phyloP scores from a whole-genome alignment of 2,329 filamentous ascomycete species.

The Penicillium freii region DNA sequence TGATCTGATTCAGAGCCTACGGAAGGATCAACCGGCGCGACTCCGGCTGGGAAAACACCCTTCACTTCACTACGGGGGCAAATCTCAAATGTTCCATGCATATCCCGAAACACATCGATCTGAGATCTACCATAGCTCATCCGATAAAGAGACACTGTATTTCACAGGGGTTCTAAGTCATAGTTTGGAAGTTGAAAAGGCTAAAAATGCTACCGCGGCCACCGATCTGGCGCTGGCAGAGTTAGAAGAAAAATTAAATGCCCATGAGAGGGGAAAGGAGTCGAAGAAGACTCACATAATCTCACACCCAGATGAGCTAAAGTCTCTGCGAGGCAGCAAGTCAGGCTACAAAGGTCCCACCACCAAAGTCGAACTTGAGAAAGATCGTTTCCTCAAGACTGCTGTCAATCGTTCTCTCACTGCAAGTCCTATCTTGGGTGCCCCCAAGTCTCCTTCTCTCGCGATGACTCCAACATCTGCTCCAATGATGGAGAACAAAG shows the following conservation, averaged over 20 bases:
- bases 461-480: slow-evolving; percentile 46
- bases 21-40: slow-evolving; percentile 44
- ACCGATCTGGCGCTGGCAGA: slow-evolving; percentile 60
- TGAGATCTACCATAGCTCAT: slow-evolving; percentile 55
- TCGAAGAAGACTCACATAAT: slow-evolving; percentile 53
- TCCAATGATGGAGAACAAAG: slow-evolving; percentile 38
- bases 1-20: slow-evolving; percentile 46
- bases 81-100: slow-evolving; percentile 55
- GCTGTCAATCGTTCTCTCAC: slow-evolving; percentile 41
- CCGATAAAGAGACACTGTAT: slow-evolving; percentile 49
- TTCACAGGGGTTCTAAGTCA: slow-evolving; percentile 60
- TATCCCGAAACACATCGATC: slow-evolving; percentile 54
- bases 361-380: slow-evolving; percentile 42
- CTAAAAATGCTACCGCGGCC: slow-evolving; percentile 54
- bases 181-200: slow-evolving; percentile 55
- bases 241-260: slow-evolving; percentile 59
- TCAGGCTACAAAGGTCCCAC: slow-evolving; percentile 34
- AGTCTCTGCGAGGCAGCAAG: slow-evolving; percentile 36
- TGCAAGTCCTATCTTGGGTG: slow-evolving; percentile 42
- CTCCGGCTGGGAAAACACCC: slow-evolving; percentile 51
- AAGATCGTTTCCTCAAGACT: slow-evolving; percentile 42
- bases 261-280: slow-evolving; percentile 59
- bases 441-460: slow-evolving; percentile 38
- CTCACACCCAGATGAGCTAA: slow-evolving; percentile 38
- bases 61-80: slow-evolving; percentile 58